Evolutionary conservation across 108 stramenopile genomes (phyloP).

Genomic region (Skeletonema marinoi): DNA sequence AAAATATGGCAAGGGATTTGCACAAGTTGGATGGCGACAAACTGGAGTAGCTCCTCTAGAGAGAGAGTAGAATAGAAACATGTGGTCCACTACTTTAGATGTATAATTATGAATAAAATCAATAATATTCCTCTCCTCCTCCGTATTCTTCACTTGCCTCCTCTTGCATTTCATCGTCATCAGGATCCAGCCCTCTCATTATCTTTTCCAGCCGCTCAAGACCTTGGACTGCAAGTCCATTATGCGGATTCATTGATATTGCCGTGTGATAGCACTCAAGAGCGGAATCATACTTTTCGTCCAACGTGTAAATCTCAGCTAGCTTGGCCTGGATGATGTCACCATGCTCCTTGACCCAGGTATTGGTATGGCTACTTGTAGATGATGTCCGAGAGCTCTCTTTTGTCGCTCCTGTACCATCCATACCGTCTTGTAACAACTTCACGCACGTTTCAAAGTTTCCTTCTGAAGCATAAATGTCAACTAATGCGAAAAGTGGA

Average conservation of each 20-base stretch:
- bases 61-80: neutral
- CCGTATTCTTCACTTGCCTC: conserved; percentile 28
- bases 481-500: conserved; percentile 75
- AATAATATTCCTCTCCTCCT: conserved; percentile 18
- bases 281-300: conserved; percentile 71
- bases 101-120: neutral
- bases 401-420: conserved; percentile 48
- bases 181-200: conserved; percentile 54
- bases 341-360: conserved; percentile 39
- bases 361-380: conserved; percentile 5
- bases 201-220: conserved; percentile 80
- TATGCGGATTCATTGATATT: conserved; percentile 74
- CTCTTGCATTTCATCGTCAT: conserved; percentile 19
- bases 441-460: conserved; percentile 68
- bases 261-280: conserved; percentile 76
- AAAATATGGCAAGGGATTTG: conserved; percentile 94
- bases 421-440: conserved; percentile 65
- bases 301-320: conserved; percentile 71
- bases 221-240: conserved; percentile 56
- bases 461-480: conserved; percentile 62
- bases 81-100: neutral
- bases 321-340: conserved; percentile 70
- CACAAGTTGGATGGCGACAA: conserved; percentile 44
- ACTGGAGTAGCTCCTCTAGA: conserved; percentile 33
- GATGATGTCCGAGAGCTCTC: conserved; percentile 14